Base-by-base conservation (phyloP, 352 stramenopile species). In the Globisporangium takayamanum region DNA sequence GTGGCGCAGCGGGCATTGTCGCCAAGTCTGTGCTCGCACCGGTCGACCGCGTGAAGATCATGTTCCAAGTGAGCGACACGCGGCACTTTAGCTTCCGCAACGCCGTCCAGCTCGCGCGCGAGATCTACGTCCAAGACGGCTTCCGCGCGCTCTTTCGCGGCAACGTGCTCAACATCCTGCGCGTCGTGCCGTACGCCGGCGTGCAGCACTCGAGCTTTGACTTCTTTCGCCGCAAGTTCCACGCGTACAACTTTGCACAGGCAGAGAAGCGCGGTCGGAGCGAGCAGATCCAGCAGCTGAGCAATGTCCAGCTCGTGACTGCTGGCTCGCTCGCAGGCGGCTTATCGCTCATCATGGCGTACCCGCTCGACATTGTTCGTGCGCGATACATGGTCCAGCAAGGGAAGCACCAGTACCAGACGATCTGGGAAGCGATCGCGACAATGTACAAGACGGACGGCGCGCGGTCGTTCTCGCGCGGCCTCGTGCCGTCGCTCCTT, bases 351-450 rank as follows among this genome's bases (percentile, higher is more conserved):
- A 67, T 88, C 7, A 62, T 89, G 25, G 81, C 85, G 42, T 94
- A 94, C 47, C 85, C 85, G 44, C 68, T 94, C 22, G 85, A 94
- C 62, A 88, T 92, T 58, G 70, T 94, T 30, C 78, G 85, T 0
- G 84, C 84, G 18, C 76, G 84, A 18, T 94, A 92, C 60, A 91
- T 92, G 82, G 84, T 94, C 52, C 84, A 94, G 74, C 84, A 92
- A 58, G 82, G 82, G 1, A 88, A 84, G 44, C 71, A 86, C 53
- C 78, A 85, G 45, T 92, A 91, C 67, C 76, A 64, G 5, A 90
- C 74, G 26, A 70, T 94, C 12, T 84, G 69, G 7, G 72, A 94
- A 47, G 82, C 80, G 0, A 75, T 94, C 11, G 25, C 64, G 16
- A 69, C 74, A 15, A 94, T 94, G 84, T 94, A 94, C 63, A 82